Base-by-base conservation (phyloP, 1,284 basidiomycete species). In the Sanghuangporus baumii region DNA sequence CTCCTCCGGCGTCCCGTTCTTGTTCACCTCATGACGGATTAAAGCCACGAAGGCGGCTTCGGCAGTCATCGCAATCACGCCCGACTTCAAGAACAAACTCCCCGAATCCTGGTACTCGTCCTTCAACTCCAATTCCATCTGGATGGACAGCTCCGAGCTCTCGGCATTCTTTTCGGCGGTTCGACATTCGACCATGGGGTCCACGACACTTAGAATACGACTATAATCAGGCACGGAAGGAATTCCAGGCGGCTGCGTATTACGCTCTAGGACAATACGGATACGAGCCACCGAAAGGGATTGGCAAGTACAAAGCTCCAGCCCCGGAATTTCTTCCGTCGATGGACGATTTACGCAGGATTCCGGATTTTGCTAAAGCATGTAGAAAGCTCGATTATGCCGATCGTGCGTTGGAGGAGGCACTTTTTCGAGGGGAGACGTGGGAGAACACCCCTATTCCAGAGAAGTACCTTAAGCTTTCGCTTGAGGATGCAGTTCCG, bases 191-290 rank as follows among this genome's bases (percentile, higher is more conserved):
- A 5, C 63, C 63, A 6, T 61, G 59, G 59, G 63, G 63, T 4
- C 63, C 63, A 36, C 55, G 59, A 23, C 63, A 65, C 18, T 37
- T 65, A 12, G 63, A 65, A 37, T 65, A 65, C 55, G 63, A 65
- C 31, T 65, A 65, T 41, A 57, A 59, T 37, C 41, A 61, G 23
- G 63, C 63, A 6, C 56, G 60, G n/a, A 61, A 61, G 36, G 59
- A 61, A 43, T 65, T 65, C 34, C 60, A 65, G 26, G 59, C 51
- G 18, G 60, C 59, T 6, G 63, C 63, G 14, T 65, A 65, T 48
- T 65, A 43, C 48, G 63, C 63, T 8, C 57, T 65, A n/a, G 60
- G 63, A 37, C 56, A 65, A 52, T 61, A 59, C 31, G 63, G 63
- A 20, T 61, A 61, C 56, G 59, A 52, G 1, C 63, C 63, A 23